A percentile compares a stretch with the other conserved stretches of the same genome.
phyloP scores from a whole-genome alignment of 108 stramenopile genomes.

The Cyclotella kingstonii region DNA sequence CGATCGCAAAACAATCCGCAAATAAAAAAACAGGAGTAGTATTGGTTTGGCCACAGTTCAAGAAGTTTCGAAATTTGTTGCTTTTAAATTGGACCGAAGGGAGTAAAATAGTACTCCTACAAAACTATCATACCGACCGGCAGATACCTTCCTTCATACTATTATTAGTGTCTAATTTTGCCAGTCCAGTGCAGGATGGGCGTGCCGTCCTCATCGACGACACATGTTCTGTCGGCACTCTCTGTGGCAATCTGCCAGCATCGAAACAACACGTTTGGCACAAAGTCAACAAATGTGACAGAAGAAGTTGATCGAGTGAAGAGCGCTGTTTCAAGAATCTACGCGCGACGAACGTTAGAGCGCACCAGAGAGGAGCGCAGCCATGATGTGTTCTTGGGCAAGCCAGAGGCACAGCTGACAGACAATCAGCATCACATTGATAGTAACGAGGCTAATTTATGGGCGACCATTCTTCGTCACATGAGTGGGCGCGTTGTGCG shows the following conservation, averaged over 20 bases:
- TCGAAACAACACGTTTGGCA: background rate
- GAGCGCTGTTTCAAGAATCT: conserved; percentile 58
- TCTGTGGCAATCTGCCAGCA: conserved; percentile 4
- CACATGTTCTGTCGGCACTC: conserved; percentile 12
- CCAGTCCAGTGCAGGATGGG: background rate
- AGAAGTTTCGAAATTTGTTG: too few relatives aligned
- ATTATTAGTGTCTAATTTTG: background rate
- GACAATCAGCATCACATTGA: background rate
- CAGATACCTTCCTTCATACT: background rate
- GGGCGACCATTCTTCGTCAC: background rate
- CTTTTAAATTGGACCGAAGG: too few relatives aligned
- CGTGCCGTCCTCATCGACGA: background rate
- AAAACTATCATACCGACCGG: too few relatives aligned
- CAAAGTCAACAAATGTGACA: background rate
- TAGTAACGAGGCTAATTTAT: background rate
- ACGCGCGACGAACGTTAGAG: conserved; percentile 68
- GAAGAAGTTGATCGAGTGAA: conserved; percentile 15
- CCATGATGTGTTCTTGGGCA: background rate
- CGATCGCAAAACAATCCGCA: too few relatives aligned
- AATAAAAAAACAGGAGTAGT: too few relatives aligned
- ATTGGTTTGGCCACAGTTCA: too few relatives aligned
- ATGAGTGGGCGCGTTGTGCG: too few relatives aligned
- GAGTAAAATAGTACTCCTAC: too few relatives aligned
- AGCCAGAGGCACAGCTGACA: background rate
- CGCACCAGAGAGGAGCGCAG: conserved; percentile 12